Evolutionary conservation across 148 eudicot genomes (phyloP).

Genomic region (Suaeda aralocaspica): DNA sequence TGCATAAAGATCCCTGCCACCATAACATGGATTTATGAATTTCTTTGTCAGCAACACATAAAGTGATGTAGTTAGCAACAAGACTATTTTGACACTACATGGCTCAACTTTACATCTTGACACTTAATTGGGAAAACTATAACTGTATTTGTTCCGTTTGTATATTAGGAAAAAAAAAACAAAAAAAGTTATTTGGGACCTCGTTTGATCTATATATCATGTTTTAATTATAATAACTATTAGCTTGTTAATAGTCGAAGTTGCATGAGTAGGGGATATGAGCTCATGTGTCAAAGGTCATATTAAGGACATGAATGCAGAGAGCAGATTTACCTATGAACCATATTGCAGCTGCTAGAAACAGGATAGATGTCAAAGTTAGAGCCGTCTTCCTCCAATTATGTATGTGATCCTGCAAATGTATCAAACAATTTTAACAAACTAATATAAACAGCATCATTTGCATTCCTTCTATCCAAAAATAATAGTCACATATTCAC

Average conservation of each 20-base stretch:
- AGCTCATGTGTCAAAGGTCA: neutral
- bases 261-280: neutral
- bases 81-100: neutral
- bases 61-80: neutral
- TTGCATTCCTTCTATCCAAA: neutral
- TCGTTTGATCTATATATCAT: neutral
- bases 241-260: too few relatives aligned
- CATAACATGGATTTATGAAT: slow-evolving; percentile 6
- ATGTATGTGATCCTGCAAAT: slow-evolving; percentile 64
- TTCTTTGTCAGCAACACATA: neutral
- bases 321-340: slow-evolving; percentile 47
- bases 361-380: slow-evolving; percentile 64
- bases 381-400: slow-evolving; percentile 85
- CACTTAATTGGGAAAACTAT: too few relatives aligned
- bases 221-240: too few relatives aligned
- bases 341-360: slow-evolving; percentile 83
- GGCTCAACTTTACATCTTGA: neutral
- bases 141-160: too few relatives aligned
- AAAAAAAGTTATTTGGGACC: neutral
- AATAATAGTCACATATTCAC: neutral
- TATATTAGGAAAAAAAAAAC: neutral
- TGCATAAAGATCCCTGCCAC: slow-evolving; percentile 32
- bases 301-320: neutral
- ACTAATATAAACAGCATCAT: neutral
- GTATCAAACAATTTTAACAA: neutral